Percentiles rank a stretch among this genome's conserved stretches.
These are phyloP conservation scores for Cryphonectria parasitica DNA, from an alignment of 2,329 filamentous ascomycete species.

Conservation along the genomic window DNA sequence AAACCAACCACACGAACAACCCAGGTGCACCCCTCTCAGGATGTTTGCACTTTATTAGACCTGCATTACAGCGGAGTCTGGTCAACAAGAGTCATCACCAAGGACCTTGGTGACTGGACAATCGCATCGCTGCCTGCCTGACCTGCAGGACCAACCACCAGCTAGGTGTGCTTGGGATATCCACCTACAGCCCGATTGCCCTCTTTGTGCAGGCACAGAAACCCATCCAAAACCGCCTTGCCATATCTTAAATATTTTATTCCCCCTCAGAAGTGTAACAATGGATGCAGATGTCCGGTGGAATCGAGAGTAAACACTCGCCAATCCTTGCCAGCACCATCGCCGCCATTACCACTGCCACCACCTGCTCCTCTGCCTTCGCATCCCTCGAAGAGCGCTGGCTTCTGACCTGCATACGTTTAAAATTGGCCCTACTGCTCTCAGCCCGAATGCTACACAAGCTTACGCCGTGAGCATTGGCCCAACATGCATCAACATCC, in stretches of 20 bases:
- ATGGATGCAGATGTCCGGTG: constrained; percentile 43
- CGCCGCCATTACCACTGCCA: constrained; percentile 25
- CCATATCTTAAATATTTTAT: constrained; percentile 11
- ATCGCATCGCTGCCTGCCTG: constrained; percentile 28
- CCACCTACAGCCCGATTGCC: constrained; percentile 26
- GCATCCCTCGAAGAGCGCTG: constrained; percentile 9
- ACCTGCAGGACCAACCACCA: constrained; percentile 20
- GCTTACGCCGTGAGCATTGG: constrained; percentile 23
- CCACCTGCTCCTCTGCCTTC: background rate
- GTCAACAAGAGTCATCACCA: constrained; percentile 17
- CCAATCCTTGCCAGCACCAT: constrained; percentile 6
- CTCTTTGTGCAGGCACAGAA: constrained; percentile 16
- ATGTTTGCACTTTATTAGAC: constrained; percentile 24
- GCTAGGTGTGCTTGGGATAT: constrained; percentile 18
- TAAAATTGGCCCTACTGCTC: constrained; percentile 4
- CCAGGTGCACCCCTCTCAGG: constrained; percentile 10
- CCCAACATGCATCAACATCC: constrained; percentile 86
- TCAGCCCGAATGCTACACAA: constrained; percentile 24
- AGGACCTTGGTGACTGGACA: constrained; percentile 18
- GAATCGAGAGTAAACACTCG: constrained; percentile 36
- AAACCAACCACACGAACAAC: constrained; percentile 7
- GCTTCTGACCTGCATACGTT: constrained; percentile 2
- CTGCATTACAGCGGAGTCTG: constrained; percentile 20
- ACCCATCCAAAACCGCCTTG: constrained; percentile 24
- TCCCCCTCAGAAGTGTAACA: constrained; percentile 33